Percentiles rank a stretch among this genome's conserved stretches.
Evolutionary conservation across 768 basidiomycete species (phyloP).

Genomic region (Tremella fuciformis): DNA sequence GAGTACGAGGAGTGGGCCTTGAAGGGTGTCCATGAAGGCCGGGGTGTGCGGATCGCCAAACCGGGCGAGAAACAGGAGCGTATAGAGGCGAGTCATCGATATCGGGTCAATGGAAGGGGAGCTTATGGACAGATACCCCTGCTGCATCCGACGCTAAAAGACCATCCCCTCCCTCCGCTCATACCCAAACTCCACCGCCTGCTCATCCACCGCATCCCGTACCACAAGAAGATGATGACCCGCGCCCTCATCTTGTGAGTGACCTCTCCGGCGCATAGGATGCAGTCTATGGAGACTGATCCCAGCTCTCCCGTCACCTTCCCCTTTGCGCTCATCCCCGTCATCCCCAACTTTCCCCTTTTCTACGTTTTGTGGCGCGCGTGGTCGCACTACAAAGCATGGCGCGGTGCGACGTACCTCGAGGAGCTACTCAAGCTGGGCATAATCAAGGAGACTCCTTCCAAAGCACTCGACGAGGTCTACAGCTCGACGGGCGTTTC

Average conservation of each 20-base stretch:
- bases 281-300: conserved; percentile 13
- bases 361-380: conserved; percentile 54
- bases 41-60: conserved; percentile 39
- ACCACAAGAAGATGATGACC: conserved; percentile 44
- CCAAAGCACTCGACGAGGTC: conserved; percentile 31
- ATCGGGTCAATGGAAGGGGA: background rate
- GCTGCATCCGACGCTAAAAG: conserved; percentile 35
- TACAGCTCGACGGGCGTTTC: conserved; percentile 28
- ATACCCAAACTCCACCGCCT: conserved; percentile 41
- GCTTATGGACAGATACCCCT: conserved; percentile 37
- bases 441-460: conserved; percentile 38
- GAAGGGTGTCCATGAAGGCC: conserved; percentile 45
- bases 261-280: conserved; percentile 11
- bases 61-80: conserved; percentile 25
- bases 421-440: conserved; percentile 39
- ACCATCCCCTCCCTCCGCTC: conserved; percentile 31
- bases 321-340: conserved; percentile 52
- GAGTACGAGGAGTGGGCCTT: conserved; percentile 53
- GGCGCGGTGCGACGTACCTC: conserved; percentile 49
- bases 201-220: conserved; percentile 43
- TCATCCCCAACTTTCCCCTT: conserved; percentile 52
- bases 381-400: conserved; percentile 52
- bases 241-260: conserved; percentile 41
- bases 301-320: conserved; percentile 44
- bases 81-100: conserved; percentile 36